Evolutionary conservation across 208 protist species (phyloP), one percentile per base, ranked within the genome.

Genomic region (Acanthamoeba triangularis): DNA sequence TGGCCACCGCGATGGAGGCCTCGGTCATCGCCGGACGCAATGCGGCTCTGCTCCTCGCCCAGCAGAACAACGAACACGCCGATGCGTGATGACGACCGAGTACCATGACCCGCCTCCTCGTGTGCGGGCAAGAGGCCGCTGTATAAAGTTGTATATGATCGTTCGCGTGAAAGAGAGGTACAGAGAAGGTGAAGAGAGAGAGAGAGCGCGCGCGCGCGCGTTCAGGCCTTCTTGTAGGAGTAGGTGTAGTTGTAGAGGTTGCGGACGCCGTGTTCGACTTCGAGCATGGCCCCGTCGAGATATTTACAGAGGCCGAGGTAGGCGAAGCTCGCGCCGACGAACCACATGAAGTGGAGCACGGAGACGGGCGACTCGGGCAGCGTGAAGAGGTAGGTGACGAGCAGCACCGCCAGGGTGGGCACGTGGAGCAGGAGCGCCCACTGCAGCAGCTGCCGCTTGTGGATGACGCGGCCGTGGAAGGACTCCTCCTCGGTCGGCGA

Each of bases 221-320:
- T 8, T 88, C 80, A 88, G 28, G 80, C 80, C 80, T 88, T 88
- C 80, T 88, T 88, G 80, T 88, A 88, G 80, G 80, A 41, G 35
- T 88, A 88, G 80, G 80, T 88, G 80, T 88, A 88, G 80, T 88
- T 88, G 80, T 88, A 63, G 47, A 88, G 80, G 80, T 63, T 88
- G 25, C 80, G 80, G 13, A 88, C 80, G 28, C 80, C 80, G 35
- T 88, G 80, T 28, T 88, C 80, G 80, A 88, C 80, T 37, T 88
- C 80, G 49, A 88, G 44, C 80, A 88, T 88, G 30, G 80, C 80
- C 10, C 49, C 20, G 33, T 88, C 80, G 20, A 88, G 80, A 20
- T 88, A 88, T 65, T 3, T 54, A 41, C 80, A 88, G 41, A 88
- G 80, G 52, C 80, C 49, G 8, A 63, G 49, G 80, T 88, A 88